phyloP scores from a whole-genome alignment of 208 protist species.

The Trypanosoma avium region DNA sequence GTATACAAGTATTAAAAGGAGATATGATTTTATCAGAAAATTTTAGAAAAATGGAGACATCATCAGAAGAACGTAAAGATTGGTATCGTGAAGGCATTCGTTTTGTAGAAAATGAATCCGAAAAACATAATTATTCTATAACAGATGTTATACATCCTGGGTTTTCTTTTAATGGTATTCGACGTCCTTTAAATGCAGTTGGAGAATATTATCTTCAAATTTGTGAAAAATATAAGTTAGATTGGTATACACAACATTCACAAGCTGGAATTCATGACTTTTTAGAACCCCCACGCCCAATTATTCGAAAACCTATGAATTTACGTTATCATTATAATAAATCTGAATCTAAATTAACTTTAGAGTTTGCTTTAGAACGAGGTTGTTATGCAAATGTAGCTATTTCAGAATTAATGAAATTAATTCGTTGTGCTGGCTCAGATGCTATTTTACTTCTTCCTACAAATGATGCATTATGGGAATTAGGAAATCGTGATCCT shows the following conservation, averaged over 20 bases:
- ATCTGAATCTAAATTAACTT: conserved; percentile 37
- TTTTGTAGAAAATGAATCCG: conserved; percentile 36
- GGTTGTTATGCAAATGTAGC: conserved; percentile 89
- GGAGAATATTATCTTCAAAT: conserved; percentile 72
- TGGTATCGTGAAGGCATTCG: conserved; percentile 40
- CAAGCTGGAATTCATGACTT: conserved; percentile 67
- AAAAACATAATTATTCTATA: conserved; percentile 47
- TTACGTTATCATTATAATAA: conserved; percentile 59
- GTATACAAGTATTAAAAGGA: conserved; percentile 52
- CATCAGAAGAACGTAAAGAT: conserved; percentile 40
- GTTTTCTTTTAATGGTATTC: conserved; percentile 78
- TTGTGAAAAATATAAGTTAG: conserved; percentile 71
- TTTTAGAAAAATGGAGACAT: conserved; percentile 33
- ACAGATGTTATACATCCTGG: conserved; percentile 81
- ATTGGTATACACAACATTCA: conserved; percentile 72
- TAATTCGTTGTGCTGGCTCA: conserved; percentile 59
- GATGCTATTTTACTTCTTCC: conserved; percentile 65
- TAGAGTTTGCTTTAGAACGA: conserved; percentile 77
- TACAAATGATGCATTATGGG: conserved; percentile 52
- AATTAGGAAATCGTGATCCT: conserved; percentile 59
- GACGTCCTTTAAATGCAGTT: conserved; percentile 61
- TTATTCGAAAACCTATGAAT: conserved; percentile 72
- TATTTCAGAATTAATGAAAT: conserved; percentile 79
- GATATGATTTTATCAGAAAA: conserved; percentile 56
- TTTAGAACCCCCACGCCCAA: conserved; percentile 75